Base-by-base conservation (phyloP, 768 basidiomycete genomes). In the Basidioascus undulatus region DNA sequence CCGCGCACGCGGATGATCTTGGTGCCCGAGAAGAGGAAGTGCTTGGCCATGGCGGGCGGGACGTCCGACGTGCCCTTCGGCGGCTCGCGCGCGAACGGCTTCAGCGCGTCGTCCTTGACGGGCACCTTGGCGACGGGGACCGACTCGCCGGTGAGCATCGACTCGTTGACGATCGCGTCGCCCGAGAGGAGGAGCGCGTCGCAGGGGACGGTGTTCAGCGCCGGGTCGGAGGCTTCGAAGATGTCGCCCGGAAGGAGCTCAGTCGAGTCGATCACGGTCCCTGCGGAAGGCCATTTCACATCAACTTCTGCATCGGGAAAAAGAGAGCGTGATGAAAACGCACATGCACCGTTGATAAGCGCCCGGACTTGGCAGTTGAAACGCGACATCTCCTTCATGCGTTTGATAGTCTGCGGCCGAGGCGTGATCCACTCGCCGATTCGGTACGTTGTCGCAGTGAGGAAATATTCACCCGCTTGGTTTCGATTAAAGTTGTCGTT, bases 121-220 rank as follows among this genome's bases (percentile, higher is more conserved):
- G 87, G 77, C 16, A 69, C 59, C 56, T 98, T 98, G 55, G 80
- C 80, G 39, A 98, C 83, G 2, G 92, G 92, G 0, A 98, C 82
- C 47, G 86, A 92, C 60, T 98, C 92, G 11, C 92, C 92, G 0
- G 92, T 96, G 19, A 98, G 70, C 92, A 98, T 96, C 47, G 84
- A 89, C 61, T 98, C 92, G 56, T 96, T 96, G 38, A 96, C 77
- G 43, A 98, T 89, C 2, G 86, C 84, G 56, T 98, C 92, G 1
- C 92, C 92, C 2, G 83, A 81, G 23, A 98, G 71, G 7, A 98
- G 66, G 48, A 94, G 70, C 47, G 89, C 65, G 56, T 98, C 92
- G 12, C 82, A 79, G 3, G 92, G 92, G 48, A 98, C 65, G 25
- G 74, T 58, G 8, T 68, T 61, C 7, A 87, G 65, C 20, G 70